Conservation (phyloP, 495 filamentous ascomycete genomes). For the Pyronema domesticum region DNA sequence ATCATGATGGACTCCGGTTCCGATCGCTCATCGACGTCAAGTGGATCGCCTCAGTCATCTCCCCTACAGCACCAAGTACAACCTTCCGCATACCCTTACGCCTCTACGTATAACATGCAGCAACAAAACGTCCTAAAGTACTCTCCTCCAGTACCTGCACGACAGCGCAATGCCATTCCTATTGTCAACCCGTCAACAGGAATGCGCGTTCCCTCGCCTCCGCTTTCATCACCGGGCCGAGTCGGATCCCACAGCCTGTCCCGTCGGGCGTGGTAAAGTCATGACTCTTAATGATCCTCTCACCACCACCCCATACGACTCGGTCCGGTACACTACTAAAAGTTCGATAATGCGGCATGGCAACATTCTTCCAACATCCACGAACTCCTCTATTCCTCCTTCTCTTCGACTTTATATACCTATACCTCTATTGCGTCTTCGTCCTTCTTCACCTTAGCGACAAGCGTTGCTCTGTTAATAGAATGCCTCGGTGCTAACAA, state of each 20-base stretch:
- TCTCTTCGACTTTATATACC: constrained; percentile 3
- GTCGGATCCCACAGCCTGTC: constrained; percentile 17
- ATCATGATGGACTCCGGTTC: constrained; percentile 78
- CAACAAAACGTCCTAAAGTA: constrained; percentile 28
- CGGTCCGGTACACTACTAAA: constrained; percentile 4
- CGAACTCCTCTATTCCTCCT: constrained; percentile 16
- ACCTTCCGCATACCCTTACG: constrained; percentile 30
- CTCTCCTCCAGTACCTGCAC: constrained; percentile 47
- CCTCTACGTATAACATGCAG: constrained; percentile 22
- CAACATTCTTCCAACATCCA: constrained; percentile 17
- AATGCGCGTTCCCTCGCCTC: constrained; percentile 73
- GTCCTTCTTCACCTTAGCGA: constrained; percentile 18
- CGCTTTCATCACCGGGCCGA: constrained; percentile 30
- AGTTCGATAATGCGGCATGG: constrained; percentile 14
- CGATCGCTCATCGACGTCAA: constrained; percentile 84
- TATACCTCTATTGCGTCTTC: constrained; percentile 2
- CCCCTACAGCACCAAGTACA: constrained; percentile 66
- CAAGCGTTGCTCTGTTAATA: constrained; percentile 24
- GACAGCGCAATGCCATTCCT: constrained; percentile 87
- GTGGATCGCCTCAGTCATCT: constrained; percentile 83
- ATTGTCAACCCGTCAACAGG: constrained; percentile 95
- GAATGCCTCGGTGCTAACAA: constrained; percentile 23
- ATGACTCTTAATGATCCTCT: neutral
- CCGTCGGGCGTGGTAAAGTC: constrained; percentile 21
- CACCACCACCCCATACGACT: constrained; percentile 8